Base-by-base conservation (phyloP, 768 basidiomycete genomes). In the Psilocybe azurescens region DNA sequence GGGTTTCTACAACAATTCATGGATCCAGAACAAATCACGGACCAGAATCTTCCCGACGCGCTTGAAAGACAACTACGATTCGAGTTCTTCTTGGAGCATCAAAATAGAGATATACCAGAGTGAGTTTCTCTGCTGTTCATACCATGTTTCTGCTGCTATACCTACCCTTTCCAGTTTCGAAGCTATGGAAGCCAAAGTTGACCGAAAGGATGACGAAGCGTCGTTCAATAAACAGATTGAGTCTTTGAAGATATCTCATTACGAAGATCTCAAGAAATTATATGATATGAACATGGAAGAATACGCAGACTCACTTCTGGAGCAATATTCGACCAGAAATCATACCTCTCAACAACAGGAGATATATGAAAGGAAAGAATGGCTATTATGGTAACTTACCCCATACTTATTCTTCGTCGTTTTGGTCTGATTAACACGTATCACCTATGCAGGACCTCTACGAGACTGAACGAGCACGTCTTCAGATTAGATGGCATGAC, bases 31-130 rank as follows among this genome's bases (percentile, higher is more conserved):
- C 36, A 66, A 11, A 63, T 63, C 30, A 58, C 56, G 5, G 52
- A 53, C 28, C 29, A 44, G 20, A 60, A 64, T 53, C 47, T 69
- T 1, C 24, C 60, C 3, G 39, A 24, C 4, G 73, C 72, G 0
- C 58, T 75, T 48, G 70, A 76, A 58, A 69, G 73, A 24, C 75
- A 77, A 49, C 71, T 78, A 6, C 62, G 70, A 24, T 80, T 79
- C 0, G 72, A 77, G 58, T 83, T 73, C 63, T 69, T 82, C 20
- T 65, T 85, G 24, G 75, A 75, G 8, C 73, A 76, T 56, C 80
- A 77, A 55, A 76, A 78, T 44, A 58, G 72, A 49, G 70, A 71
- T 9, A 72, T 82, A 8, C 79, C 81, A 50, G 72, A 75, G 83
- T 83, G 69, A 60, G 79, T 63, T 6, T 36, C 39, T 7, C 24